These are phyloP conservation scores for Dactylellina haptotyla DNA, from an alignment of 2,329 filamentous ascomycete species.

Conservation along the genomic window DNA sequence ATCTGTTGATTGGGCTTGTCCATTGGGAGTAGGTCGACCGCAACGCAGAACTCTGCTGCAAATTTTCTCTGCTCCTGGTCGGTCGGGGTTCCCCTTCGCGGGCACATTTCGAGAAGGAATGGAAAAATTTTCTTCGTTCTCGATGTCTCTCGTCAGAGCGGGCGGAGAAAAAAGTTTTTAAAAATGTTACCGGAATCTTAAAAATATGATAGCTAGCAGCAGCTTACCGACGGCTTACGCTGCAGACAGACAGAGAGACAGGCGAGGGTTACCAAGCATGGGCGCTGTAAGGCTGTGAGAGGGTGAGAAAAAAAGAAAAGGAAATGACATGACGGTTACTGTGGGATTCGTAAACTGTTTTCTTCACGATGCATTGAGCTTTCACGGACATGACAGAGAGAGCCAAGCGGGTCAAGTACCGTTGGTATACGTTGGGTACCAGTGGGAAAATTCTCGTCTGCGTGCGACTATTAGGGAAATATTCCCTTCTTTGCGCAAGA, in stretches of 20 bases:
- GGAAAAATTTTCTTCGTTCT: slow-evolving; percentile 22
- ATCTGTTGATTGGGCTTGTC: slow-evolving; percentile 1
- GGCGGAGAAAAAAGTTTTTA: neutral
- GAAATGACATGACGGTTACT: neutral
- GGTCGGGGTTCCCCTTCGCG: neutral
- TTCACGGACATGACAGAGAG: too few species aligned
- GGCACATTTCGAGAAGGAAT: slow-evolving; percentile 16
- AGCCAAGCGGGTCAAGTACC: too few species aligned
- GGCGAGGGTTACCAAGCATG: too few species aligned
- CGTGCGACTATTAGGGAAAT: neutral
- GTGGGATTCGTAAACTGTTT: neutral
- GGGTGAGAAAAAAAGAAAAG: slow-evolving; percentile 5
- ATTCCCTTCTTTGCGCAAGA: slow-evolving; percentile 5
- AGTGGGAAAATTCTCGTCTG: slow-evolving; percentile 5
- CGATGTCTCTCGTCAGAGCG: slow-evolving; percentile 8
- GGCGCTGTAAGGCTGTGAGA: neutral
- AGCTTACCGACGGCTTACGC: slow-evolving; percentile 24
- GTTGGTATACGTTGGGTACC: too few species aligned
- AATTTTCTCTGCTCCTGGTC: slow-evolving; percentile 5
- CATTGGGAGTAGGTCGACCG: too few species aligned
- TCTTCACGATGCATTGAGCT: slow-evolving; percentile 3
- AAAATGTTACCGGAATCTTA: slow-evolving; percentile 19
- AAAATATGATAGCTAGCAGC: slow-evolving; percentile 12
- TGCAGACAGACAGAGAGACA: neutral
- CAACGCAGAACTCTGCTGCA: neutral